These are phyloP conservation scores for Ustilago tritici DNA, from an alignment of 1,284 basidiomycete species.

Conservation along the genomic window DNA sequence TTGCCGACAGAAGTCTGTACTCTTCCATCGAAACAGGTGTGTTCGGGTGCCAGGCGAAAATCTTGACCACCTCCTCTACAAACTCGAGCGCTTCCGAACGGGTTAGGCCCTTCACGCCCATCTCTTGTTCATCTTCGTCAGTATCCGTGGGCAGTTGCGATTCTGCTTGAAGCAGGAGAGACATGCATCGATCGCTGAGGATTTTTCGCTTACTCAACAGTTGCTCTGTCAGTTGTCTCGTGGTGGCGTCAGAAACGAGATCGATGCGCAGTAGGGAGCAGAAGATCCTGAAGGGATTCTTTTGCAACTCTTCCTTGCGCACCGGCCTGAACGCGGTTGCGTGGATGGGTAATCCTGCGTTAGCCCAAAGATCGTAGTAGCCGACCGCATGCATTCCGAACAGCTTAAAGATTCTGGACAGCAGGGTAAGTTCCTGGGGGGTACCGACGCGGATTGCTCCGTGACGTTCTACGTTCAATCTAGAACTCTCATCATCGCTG, in stretches of 20 bases:
- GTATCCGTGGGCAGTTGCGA: conserved; percentile 46
- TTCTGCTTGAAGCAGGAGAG: conserved; percentile 68
- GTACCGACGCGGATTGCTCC: conserved; percentile 72
- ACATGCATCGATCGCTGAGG: conserved; percentile 65
- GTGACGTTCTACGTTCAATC: conserved; percentile 71
- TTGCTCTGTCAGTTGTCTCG: conserved; percentile 61
- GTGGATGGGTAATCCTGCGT: conserved; percentile 71
- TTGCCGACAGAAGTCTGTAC: conserved; percentile 67
- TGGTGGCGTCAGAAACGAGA: conserved; percentile 62
- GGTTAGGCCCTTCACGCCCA: conserved; percentile 13
- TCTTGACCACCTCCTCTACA: conserved; percentile 69
- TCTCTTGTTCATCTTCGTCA: conserved; percentile 42
- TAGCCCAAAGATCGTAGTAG: conserved; percentile 71
- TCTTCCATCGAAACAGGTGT: conserved; percentile 66
- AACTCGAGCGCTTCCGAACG: conserved; percentile 53
- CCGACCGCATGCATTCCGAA: conserved; percentile 71
- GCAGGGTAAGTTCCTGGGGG: conserved; percentile 67
- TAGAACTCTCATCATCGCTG: conserved; percentile 57
- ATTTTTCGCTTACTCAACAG: conserved; percentile 69
- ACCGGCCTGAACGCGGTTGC: conserved; percentile 71
- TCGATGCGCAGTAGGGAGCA: conserved; percentile 70
- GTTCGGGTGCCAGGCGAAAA: conserved; percentile 71
- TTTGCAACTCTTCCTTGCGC: conserved; percentile 58
- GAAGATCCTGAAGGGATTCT: conserved; percentile 72
- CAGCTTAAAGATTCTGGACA: conserved; percentile 69